Evolutionary conservation across 2,329 filamentous ascomycete species (phyloP), one percentile per base, ranked within the genome.

Genomic region (Macrophomina phaseolina): DNA sequence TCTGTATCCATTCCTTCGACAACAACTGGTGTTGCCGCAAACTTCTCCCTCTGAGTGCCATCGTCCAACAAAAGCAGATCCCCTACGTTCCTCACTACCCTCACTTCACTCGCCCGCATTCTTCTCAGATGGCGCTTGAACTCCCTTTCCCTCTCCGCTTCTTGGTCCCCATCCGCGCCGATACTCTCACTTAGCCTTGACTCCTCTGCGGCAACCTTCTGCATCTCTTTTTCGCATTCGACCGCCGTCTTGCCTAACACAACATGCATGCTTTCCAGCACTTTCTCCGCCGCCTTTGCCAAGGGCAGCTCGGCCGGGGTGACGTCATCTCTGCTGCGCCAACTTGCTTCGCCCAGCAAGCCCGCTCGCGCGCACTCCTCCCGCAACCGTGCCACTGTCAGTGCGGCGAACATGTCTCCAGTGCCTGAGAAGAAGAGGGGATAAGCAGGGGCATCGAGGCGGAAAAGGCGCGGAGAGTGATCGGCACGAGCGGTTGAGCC

Each of bases 361-460:
- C 75, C 75, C 0, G 81, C 81, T 3, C 79, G 80, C 63, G 82
- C 79, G 1, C 92, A 90, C 32, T 92, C 93, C 82, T 98, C 92
- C 67, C 94, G 90, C 74, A 99, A 88, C 36, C 94, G 89, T 48
- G 92, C 92, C 1, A 97, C 89, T 75, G 93, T 93, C 53, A 99
- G 85, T 7, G 94, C 94, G 36, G 93, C 94, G 76, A 99, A 98
- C 94, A 99, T 97, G 81, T 99, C 95, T 55, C 95, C 95, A 0
- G 96, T 98, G 48, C 95, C 95, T 73, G 91, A 93, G 80, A 98
- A 99, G 84, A 95, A 97, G 80, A 93, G 92, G 75, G 97, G 91
- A 68, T 97, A 89, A 34, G 90, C 87, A 0, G 94, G 93, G 66
- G 97, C 92, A 66, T 91, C 88, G 73, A 98, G 90, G 73, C 90